Base-by-base conservation (phyloP, 1,284 basidiomycete species). In the Heterobasidion annosum region DNA sequence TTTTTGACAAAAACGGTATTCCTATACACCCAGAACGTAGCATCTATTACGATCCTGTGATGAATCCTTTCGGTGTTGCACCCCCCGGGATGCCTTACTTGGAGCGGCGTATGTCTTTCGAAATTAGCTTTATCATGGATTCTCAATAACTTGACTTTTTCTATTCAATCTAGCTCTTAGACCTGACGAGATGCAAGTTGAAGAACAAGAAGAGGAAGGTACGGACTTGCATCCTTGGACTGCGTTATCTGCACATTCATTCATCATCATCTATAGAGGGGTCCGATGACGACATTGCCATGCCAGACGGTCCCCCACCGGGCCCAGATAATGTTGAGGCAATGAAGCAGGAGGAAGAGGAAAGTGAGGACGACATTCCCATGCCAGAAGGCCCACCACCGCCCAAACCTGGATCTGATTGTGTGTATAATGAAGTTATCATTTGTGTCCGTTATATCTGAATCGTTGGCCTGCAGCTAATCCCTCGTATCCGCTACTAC, bases 71-170 rank as follows among this genome's bases (percentile, higher is more conserved):
- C 66, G 95, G 95, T 32, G 91, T 93, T n/a, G 85, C 95, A 18
- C 95, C 95, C 18, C 95, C 95, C 8, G 95, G 95, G 8, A 92
- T 97, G 93, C 93, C 91, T 8, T 98, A 98, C 68, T 72, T 82
- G 50, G 93, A 98, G 66, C 76, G 87, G 71, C 78, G 90, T 93
- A 62, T 70, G 87, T 75, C 44, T 48, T 45, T 35, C 43, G 48
- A 5, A 25, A 25, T 25, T 3, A 25, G 25, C 25, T 25, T 25
- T 25, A 25, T 25, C 5, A 4, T 25, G 25, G 25, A 25, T 25
- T 5, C 25, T 25, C 25, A 25, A 25, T 25, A 25, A 25, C 25
- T 25, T 33, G 10, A 49, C 44, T 45, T 33, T 53, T 55, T 46
- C 50, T 48, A 33, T 13, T 54, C 55, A 49, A 19, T 48, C 18